Conservation (phyloP, 768 basidiomycete genomes). For the Mycena rosella region DNA sequence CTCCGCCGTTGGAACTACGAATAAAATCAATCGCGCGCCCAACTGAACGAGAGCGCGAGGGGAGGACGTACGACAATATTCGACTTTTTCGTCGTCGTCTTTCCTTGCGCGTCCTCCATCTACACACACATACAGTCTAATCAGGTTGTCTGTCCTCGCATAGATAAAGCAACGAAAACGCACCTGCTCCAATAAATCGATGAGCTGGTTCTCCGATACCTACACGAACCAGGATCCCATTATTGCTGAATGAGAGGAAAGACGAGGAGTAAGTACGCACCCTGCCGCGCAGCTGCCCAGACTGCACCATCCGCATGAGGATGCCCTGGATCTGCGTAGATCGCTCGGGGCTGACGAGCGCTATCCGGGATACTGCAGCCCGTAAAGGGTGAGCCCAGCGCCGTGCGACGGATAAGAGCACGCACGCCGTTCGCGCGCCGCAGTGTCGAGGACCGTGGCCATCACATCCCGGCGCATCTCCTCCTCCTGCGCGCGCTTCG, state of each 20-base stretch:
- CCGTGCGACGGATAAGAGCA: constrained; percentile 37
- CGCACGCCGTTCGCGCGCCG: constrained; percentile 86
- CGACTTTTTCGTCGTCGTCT: constrained; percentile 64
- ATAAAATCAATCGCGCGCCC: not conserved
- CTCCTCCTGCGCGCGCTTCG: constrained; percentile 75
- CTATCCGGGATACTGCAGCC: constrained; percentile 82
- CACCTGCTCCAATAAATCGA: constrained; percentile 90
- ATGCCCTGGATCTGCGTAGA: constrained; percentile 85
- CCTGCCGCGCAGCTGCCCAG: constrained; percentile 81
- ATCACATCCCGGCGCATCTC: constrained; percentile 83
- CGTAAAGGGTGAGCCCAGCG: constrained; percentile 4
- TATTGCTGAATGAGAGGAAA: not conserved
- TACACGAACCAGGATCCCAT: not conserved
- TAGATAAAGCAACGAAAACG: constrained; percentile 17
- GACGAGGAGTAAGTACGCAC: constrained; percentile 54
- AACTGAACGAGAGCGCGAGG: constrained; percentile 16
- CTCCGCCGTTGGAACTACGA: constrained; percentile 70
- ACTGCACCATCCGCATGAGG: constrained; percentile 85
- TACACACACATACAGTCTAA: constrained; percentile 42
- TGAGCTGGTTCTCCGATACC: constrained; percentile 79
- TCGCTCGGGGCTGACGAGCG: constrained; percentile 86
- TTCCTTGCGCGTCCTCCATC: constrained; percentile 69
- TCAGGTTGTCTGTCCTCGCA: not conserved
- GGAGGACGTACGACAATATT: constrained; percentile 65
- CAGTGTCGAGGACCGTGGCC: constrained; percentile 80